A percentile compares a stretch with the other conserved stretches of the same genome.
phyloP scores from a whole-genome alignment of 2,329 filamentous ascomycete genomes.

The Ceratocystis eucalypticola region DNA sequence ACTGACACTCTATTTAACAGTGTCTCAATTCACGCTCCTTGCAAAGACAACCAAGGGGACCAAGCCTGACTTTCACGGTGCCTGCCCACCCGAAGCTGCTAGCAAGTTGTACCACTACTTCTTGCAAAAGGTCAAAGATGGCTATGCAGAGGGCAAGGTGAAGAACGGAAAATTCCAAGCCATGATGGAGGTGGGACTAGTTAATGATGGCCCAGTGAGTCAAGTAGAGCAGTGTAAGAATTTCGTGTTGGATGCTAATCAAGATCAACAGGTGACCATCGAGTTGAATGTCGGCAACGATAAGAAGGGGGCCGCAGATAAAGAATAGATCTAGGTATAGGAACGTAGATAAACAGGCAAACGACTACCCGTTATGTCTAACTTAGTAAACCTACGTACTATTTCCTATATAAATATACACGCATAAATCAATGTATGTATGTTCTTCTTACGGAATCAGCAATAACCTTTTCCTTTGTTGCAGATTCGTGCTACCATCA shows the following conservation, averaged over 20 bases:
- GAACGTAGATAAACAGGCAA: too few species aligned
- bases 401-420: too few species aligned
- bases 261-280: conserved; percentile 20
- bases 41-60: conserved; percentile 90
- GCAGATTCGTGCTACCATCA: background rate
- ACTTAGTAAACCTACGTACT: too few species aligned
- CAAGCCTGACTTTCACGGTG: conserved; percentile 89
- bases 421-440: too few species aligned
- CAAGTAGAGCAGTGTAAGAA: background rate
- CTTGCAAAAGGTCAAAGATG: conserved; percentile 57
- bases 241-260: background rate
- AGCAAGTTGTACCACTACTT: conserved; percentile 75
- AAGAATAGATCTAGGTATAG: background rate
- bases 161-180: conserved; percentile 96
- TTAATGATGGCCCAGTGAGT: conserved; percentile 66
- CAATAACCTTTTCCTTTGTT: conserved; percentile 3
- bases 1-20: conserved; percentile 32
- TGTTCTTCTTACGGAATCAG: too few species aligned
- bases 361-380: too few species aligned
- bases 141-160: conserved; percentile 61
- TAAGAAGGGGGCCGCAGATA: background rate
- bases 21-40: conserved; percentile 91
- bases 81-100: conserved; percentile 64
- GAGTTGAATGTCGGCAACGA: conserved; percentile 20
- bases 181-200: conserved; percentile 92